Percentiles rank a stretch among this genome's conserved stretches.
Conservation (phyloP, 495 filamentous ascomycete genomes). For the Penicillium antarcticum region DNA sequence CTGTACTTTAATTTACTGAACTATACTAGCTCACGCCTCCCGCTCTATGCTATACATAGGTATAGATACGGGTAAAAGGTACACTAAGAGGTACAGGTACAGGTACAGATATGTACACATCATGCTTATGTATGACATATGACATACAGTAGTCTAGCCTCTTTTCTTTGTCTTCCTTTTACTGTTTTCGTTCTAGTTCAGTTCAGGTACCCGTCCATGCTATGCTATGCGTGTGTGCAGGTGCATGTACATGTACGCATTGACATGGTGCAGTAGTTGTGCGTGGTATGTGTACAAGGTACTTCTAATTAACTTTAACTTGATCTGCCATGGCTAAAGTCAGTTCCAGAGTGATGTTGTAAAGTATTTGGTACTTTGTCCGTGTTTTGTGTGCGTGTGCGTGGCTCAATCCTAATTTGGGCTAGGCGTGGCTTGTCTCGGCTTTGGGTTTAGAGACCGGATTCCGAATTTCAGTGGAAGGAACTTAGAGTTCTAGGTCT, state of each 20-base stretch:
- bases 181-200: not conserved
- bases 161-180: not conserved
- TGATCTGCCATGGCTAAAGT: no score
- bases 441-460: not conserved
- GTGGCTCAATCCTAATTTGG: not conserved
- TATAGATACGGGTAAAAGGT: no score
- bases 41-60: not conserved
- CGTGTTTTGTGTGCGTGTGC: no score
- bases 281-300: not conserved
- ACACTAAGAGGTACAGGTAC: no score
- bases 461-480: no score
- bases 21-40: not conserved
- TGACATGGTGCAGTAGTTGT: not conserved
- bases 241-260: constrained; percentile 1
- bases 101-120: no score
- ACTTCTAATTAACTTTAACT: not conserved
- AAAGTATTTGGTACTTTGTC: no score
- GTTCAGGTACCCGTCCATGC: not conserved
- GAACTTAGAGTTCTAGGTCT: no score
- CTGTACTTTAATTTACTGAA: no score
- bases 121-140: no score
- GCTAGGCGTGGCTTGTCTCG: not conserved
- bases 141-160: not conserved
- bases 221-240: not conserved
- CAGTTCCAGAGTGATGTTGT: no score